Percentiles rank a stretch among this genome's conserved stretches.
Evolutionary conservation across 1,284 basidiomycete genomes (phyloP).

Genomic region (Malassezia globosa): DNA sequence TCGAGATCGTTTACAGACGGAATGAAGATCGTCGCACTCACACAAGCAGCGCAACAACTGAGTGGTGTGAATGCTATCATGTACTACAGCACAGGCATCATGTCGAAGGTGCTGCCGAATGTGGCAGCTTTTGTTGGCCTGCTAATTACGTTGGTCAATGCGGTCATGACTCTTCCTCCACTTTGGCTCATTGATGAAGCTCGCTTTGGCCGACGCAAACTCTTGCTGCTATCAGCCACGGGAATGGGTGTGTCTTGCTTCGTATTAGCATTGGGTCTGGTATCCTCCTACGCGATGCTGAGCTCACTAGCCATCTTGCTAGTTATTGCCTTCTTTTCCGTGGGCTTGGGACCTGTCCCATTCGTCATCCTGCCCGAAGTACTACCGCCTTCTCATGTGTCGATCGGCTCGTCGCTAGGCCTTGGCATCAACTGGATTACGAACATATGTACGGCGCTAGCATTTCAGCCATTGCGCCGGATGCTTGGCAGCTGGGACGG

Average conservation of each 20-base stretch:
- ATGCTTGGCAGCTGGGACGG: constrained; percentile 50
- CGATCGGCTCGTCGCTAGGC: constrained; percentile 68
- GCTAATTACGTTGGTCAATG: constrained; percentile 53
- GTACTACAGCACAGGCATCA: constrained; percentile 41
- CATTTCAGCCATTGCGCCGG: constrained; percentile 71
- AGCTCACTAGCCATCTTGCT: constrained; percentile 66
- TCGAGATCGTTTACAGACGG: constrained; percentile 19
- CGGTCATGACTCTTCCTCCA: constrained; percentile 64
- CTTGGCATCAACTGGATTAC: constrained; percentile 75
- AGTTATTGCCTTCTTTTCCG: constrained; percentile 79
- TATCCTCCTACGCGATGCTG: constrained; percentile 45
- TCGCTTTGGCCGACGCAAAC: constrained; percentile 48
- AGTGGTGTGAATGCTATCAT: constrained; percentile 41
- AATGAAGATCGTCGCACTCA: constrained; percentile 27
- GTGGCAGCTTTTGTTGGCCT: constrained; percentile 29
- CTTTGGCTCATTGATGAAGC: constrained; percentile 65
- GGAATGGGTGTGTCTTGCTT: constrained; percentile 61
- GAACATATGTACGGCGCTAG: constrained; percentile 69
- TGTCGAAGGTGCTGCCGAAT: constrained; percentile 26
- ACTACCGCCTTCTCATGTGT: constrained; percentile 67
- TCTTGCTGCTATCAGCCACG: constrained; percentile 49
- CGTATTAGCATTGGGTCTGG: constrained; percentile 52
- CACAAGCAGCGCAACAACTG: constrained; percentile 40
- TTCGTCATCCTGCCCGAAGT: constrained; percentile 88
- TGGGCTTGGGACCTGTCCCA: constrained; percentile 80